phyloP scores from a whole-genome alignment of 306 rosid genomes.

The Dalbergia oliveri region DNA sequence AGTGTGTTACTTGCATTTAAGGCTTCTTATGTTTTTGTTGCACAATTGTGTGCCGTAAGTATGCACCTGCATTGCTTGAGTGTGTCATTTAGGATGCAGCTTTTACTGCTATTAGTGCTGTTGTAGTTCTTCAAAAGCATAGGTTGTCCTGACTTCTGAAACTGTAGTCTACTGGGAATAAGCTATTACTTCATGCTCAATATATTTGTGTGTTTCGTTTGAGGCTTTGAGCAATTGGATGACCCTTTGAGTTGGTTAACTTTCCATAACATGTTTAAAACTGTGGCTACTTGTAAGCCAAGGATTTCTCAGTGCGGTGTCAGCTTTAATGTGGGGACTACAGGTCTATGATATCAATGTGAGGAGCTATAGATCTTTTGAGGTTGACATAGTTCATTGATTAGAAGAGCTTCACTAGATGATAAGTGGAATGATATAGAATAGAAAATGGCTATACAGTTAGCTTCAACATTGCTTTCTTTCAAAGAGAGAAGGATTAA shows the following conservation, averaged over 20 bases:
- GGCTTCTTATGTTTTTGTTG: conserved; percentile 11
- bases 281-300: background rate
- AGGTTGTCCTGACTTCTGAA: background rate
- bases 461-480: no score
- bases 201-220: background rate
- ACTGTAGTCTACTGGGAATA: background rate
- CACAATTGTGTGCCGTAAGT: background rate
- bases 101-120: background rate
- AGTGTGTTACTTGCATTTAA: background rate
- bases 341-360: background rate
- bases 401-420: background rate
- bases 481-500: no score
- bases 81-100: background rate
- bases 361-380: background rate
- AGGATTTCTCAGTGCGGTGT: background rate
- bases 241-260: background rate
- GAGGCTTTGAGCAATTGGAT: background rate
- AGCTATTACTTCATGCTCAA: conserved; percentile 5
- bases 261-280: background rate
- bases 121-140: conserved; percentile 1
- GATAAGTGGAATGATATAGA: conserved; percentile 4
- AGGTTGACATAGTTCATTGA: background rate
- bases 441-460: no score
- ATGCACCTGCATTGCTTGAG: background rate
- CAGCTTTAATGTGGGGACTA: background rate